Base-by-base conservation (phyloP, 768 basidiomycete species). In the Lactifluus echinatus region DNA sequence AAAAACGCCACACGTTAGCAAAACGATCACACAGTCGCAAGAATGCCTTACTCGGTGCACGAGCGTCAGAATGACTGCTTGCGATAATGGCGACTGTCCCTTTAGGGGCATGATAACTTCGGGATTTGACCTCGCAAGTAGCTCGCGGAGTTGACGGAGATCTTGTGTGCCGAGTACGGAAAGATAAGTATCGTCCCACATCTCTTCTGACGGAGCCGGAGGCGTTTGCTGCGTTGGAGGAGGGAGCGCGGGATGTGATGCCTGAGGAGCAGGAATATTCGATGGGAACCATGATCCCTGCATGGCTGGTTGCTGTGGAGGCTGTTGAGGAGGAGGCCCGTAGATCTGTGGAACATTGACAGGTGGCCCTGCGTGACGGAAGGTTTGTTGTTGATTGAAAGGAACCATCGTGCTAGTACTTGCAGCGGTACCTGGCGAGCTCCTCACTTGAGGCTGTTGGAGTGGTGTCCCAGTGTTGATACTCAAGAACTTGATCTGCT, bases 121-220 rank as follows among this genome's bases (percentile, higher is more conserved):
- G 10, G 89, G 85, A 65, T 84, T 89, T 23, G 84, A 89, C 55
- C 82, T 80, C 29, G 78, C 73, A 59, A 92, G 73, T 26, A 92
- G 72, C 65, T 87, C 86, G 17, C 87, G 82, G 51, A 92, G 79
- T 69, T 89, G 87, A 59, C 77, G 74, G 15, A 79, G 65, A 64
- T 92, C 89, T 68, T 91, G 87, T 33, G 81, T 82, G 59, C 85
- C 82, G 53, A 92, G 74, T 33, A 89, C 84, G 17, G 81, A 79
- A 34, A 92, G 76, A 68, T 90, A 92, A 10, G 82, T 79, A 59
- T 89, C 87, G 62, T 92, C 89, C 89, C 89, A 92, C 37, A 14
- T 1, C 61, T 89, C 85, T 66, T 89, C 89, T 44, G 76, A 54
- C 64, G 78, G 79, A 42, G 75, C 70, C n/a, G 84, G 77, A 15